Evolutionary conservation across 305 asterid genomes (phyloP), one percentile per base, ranked within the genome.

Genomic region (Fraxinus dipetala): DNA sequence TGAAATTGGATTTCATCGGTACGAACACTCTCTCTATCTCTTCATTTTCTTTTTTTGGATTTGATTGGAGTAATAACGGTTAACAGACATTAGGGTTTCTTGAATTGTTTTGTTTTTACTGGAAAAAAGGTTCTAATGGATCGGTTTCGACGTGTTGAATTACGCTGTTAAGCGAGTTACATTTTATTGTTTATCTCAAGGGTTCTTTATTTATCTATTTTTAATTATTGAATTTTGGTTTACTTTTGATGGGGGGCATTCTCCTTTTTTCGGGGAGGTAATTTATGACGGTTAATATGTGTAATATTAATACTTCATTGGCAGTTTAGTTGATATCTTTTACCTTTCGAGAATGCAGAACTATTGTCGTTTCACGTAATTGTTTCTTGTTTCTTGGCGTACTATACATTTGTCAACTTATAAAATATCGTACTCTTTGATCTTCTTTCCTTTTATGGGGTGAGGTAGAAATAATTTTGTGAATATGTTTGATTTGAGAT

Each of bases 111-210:
- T 20, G 16, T 61, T 65, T 65, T 65, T 65, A 65, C 31, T n/a
- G 7, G 83, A 76, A 82, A 70, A 70, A 74, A 4, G 77, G 61
- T 81, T 81, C 80, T 78, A 11, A 20, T 81, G 81, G 84, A 69
- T 85, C 87, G 82, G 86, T 87, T 82, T 81, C 14, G 86, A 77
- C 74, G 80, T 51, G 59, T 76, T 31, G 34, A 54, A 31, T 72
- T 78, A 74, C 54, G 83, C 9, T 80, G 75, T 81, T 74, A 65
- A 70, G 80, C 77, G 82, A 54, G 18, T 43, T 76, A 10, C 31
- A 26, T 65, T 26, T 3, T 65, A 65, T 7, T 26, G 73, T 65
- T 65, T 4, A 3, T 65, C 73, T 9, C 31, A 8, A 65, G 73
- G 35, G n/a, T 65, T 65, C 35, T 65, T 16, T 83, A 56, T 69